Conservation (phyloP, 2,329 filamentous ascomycete species). For the Colletotrichum tanaceti region DNA sequence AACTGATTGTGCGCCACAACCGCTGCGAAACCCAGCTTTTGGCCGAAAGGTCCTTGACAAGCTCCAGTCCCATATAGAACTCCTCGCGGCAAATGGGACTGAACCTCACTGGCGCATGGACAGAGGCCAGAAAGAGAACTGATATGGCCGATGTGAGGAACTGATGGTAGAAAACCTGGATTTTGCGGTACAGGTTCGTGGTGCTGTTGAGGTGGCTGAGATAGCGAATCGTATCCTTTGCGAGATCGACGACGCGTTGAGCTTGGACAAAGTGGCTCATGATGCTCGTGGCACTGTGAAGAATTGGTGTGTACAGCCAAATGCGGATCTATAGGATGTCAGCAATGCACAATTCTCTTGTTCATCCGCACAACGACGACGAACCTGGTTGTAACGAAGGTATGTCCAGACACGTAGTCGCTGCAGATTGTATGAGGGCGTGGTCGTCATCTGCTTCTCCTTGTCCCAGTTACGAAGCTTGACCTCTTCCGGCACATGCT, state of each 20-base stretch:
- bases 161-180: slow-evolving; percentile 84
- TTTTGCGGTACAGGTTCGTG: slow-evolving; percentile 75
- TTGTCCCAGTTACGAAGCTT: slow-evolving; percentile 70
- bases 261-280: slow-evolving; percentile 79
- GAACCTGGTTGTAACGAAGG: slow-evolving; percentile 81
- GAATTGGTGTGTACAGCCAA: slow-evolving; percentile 85
- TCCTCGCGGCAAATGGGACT: slow-evolving; percentile 76
- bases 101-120: slow-evolving; percentile 79
- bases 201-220: slow-evolving; percentile 78
- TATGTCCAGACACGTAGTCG: slow-evolving; percentile 87
- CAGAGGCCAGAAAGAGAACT: slow-evolving; percentile 80
- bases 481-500: slow-evolving; percentile 73
- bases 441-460: slow-evolving; percentile 63
- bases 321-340: slow-evolving; percentile 72
- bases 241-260: slow-evolving; percentile 78
- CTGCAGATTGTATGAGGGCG: slow-evolving; percentile 73
- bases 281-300: slow-evolving; percentile 87
- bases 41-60: slow-evolving; percentile 78
- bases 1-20: slow-evolving; percentile 77
- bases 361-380: slow-evolving; percentile 26
- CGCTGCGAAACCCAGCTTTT: slow-evolving; percentile 78
- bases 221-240: slow-evolving; percentile 80
- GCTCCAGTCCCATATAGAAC: slow-evolving; percentile 81
- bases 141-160: slow-evolving; percentile 81
- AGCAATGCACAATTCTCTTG: neutral